Evolutionary conservation across 2,329 filamentous ascomycete genomes (phyloP), one percentile per base, ranked within the genome.

Genomic region (Fusarium brevicatenulatum): DNA sequence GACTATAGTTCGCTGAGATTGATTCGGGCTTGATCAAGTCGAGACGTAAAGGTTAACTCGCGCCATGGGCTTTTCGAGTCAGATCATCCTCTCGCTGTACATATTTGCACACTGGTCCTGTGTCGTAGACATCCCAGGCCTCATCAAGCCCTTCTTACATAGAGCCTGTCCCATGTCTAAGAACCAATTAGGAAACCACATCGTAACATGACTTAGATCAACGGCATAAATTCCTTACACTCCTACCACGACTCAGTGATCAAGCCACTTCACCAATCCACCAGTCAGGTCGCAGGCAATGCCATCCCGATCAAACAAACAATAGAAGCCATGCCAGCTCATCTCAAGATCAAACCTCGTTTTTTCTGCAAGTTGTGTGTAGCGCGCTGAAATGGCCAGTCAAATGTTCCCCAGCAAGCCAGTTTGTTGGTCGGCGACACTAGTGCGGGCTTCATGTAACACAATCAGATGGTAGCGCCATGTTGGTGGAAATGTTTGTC

Each of bases 311-410:
- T 15, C 8, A 18, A 15, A 13, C 13, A 28, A 57, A n/a, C 55
- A 37, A 50, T 15, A 0, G 2, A 60, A 34, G 23, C 16, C 16
- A 34, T 21, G 23, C 16, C 34, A 32, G 34, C 36, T 21, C 16
- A 25, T 32, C 18, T 30, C n/a, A 21, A 1, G 7, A 4, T 5
- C 7, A 9, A 42, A 25, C 7, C 1, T 13, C 16, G 0, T 1
- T 4, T 30, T 21, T 30, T 25, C 21, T 59, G 44, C 9, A 52
- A 18, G 42, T 16, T 9, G 3, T 28, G 23, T 8, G 10, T 28
- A 21, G 40, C 23, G 40, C 13, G 13, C 9, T 19, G 21, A 18
- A 13, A 15, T n/a, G 10, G 11, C 58, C 58, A 61, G 18, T 44
- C 9, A 55, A 12, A 30, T 13, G 12, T 7, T 18, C 9, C 7